Conservation (phyloP, 257 asterid species). For the Plectranthus barbatus region DNA sequence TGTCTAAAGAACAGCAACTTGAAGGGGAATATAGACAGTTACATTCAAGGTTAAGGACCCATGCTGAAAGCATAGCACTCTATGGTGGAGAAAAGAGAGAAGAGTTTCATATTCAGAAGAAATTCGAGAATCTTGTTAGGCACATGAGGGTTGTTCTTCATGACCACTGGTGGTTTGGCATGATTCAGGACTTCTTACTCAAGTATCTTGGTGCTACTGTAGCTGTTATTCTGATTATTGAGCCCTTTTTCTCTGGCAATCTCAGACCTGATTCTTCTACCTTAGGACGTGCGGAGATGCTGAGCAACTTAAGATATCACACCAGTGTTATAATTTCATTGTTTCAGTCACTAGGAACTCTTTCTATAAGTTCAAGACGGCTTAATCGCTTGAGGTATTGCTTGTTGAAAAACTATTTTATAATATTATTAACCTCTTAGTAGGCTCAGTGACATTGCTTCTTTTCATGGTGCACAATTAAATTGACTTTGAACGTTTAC, state of each 20-base stretch:
- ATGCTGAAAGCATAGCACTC: conserved; percentile 98
- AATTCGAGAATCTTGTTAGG: conserved; percentile 64
- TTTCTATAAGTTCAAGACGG: conserved; percentile 90
- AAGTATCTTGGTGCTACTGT: conserved; percentile 99
- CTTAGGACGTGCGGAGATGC: conserved; percentile 98
- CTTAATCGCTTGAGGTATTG: conserved; percentile 92
- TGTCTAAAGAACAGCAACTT: conserved; percentile 90
- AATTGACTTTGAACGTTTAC: not conserved
- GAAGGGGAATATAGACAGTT: conserved; percentile 99
- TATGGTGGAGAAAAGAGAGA: conserved; percentile 96
- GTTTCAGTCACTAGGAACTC: conserved; percentile 93
- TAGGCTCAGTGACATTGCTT: not conserved
- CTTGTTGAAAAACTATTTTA: conserved; percentile 8
- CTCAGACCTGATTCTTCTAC: conserved; percentile 91
- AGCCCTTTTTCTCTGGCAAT: conserved; percentile 94
- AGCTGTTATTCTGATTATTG: conserved; percentile 94
- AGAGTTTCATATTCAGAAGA: conserved; percentile 82
- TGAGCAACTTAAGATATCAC: conserved; percentile 97
- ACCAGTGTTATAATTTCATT: conserved; percentile 93
- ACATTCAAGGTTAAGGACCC: conserved; percentile 93
- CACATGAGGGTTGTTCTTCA: conserved; percentile 91
- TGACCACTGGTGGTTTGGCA: conserved; percentile 99
- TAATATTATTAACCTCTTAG: not conserved
- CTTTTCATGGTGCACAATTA: not conserved
- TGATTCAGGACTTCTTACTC: conserved; percentile 94